Evolutionary conservation across 768 basidiomycete genomes (phyloP).

Genomic region (Clitopilus passeckerianus): DNA sequence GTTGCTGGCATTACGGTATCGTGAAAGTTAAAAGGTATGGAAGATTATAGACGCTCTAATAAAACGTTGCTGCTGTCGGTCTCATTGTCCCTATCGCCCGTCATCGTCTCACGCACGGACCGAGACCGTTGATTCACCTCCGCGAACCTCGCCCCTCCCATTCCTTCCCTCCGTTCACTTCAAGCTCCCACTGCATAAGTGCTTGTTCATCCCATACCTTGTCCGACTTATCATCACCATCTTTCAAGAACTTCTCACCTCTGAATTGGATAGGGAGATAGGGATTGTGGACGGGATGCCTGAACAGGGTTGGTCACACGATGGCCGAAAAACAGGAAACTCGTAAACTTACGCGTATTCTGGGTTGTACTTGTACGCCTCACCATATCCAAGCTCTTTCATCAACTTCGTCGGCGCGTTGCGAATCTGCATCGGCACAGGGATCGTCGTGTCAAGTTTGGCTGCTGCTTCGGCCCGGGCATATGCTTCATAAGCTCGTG

Average conservation of each 20-base stretch:
- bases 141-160: slow-evolving; percentile 38
- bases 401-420: slow-evolving; percentile 74
- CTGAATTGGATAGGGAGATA: slow-evolving; percentile 51
- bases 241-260: slow-evolving; percentile 37
- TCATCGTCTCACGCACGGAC: slow-evolving; percentile 15
- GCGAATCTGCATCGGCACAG: slow-evolving; percentile 69
- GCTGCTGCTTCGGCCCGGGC: slow-evolving; percentile 61
- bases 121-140: slow-evolving; percentile 2
- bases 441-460: slow-evolving; percentile 40
- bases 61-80: slow-evolving; percentile 1
- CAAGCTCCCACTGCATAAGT: slow-evolving; percentile 50
- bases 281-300: slow-evolving; percentile 63
- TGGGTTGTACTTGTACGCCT: slow-evolving; percentile 63
- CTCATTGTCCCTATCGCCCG: slow-evolving; percentile 2
- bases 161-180: slow-evolving; percentile 37
- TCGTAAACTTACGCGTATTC: slow-evolving; percentile 37
- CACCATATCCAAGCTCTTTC: slow-evolving; percentile 65
- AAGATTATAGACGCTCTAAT: slow-evolving; percentile 4
- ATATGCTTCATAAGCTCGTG: slow-evolving; percentile 76
- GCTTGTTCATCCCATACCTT: slow-evolving; percentile 61
- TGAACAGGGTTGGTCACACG: slow-evolving; percentile 12
- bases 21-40: background rate
- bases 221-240: slow-evolving; percentile 32
- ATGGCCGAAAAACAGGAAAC: background rate
- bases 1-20: background rate